Evolutionary conservation across 2,329 filamentous ascomycete species (phyloP).

Genomic region (Dothiorella sarmentorum): DNA sequence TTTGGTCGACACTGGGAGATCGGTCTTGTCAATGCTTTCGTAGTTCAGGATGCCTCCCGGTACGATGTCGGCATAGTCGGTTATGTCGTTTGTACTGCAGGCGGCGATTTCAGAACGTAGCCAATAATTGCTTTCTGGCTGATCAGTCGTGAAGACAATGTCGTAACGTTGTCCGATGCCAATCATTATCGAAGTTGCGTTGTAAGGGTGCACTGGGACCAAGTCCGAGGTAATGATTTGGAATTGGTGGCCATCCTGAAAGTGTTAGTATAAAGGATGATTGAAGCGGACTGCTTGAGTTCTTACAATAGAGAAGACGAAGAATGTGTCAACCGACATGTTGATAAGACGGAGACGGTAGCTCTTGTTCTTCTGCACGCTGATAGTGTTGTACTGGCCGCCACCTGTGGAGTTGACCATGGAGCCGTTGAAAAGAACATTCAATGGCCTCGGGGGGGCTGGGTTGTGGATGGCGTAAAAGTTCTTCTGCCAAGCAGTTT

Average conservation of each 20-base stretch:
- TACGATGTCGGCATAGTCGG: constrained; percentile 34
- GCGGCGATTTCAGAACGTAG: constrained; percentile 32
- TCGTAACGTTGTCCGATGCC: constrained; percentile 38
- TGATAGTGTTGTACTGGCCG: constrained; percentile 34
- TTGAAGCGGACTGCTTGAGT: background rate
- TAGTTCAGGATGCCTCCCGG: constrained; percentile 42
- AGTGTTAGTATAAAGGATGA: no score
- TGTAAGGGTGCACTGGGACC: constrained; percentile 40
- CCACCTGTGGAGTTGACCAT: constrained; percentile 46
- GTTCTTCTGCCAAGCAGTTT: constrained; percentile 20
- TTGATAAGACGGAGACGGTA: constrained; percentile 61
- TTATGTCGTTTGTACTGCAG: constrained; percentile 1
- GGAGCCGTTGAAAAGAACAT: constrained; percentile 53
- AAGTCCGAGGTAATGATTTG: constrained; percentile 45
- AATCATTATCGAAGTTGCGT: constrained; percentile 34
- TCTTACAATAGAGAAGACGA: constrained; percentile 31
- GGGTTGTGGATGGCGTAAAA: constrained; percentile 29
- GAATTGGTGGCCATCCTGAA: constrained; percentile 43
- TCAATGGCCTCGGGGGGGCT: constrained; percentile 43
- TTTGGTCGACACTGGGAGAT: background rate
- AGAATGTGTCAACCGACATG: constrained; percentile 35
- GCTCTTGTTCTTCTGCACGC: constrained; percentile 45
- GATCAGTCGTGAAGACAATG: constrained; percentile 37
- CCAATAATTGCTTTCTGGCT: constrained; percentile 34
- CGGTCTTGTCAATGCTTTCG: constrained; percentile 26